phyloP scores from a whole-genome alignment of 805 yeast species.

The Wickerhamiella sergipiensis region DNA sequence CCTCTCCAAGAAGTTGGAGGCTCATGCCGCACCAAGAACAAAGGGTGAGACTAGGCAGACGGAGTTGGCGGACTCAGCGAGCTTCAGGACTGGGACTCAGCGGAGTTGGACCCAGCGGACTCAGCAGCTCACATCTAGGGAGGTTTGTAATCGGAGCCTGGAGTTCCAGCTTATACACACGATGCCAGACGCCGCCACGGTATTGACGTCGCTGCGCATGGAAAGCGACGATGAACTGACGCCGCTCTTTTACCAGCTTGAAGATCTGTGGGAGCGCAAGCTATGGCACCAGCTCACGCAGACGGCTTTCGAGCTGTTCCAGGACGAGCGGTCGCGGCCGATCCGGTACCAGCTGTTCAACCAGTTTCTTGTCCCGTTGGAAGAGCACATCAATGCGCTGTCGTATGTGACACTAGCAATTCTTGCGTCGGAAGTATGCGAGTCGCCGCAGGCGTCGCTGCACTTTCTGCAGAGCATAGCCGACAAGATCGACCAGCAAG shows the following conservation, averaged over 20 bases:
- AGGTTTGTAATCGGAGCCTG: not conserved
- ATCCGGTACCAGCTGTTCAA: slow-evolving; percentile 56
- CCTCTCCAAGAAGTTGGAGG: slow-evolving; percentile 6
- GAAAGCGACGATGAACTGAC: slow-evolving; percentile 54
- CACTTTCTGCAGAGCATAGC: slow-evolving; percentile 33
- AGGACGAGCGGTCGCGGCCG: slow-evolving; percentile 35
- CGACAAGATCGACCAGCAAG: slow-evolving; percentile 32
- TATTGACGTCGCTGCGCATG: slow-evolving; percentile 11
- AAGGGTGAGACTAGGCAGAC: no score
- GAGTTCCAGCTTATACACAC: not conserved
- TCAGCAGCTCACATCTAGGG: not conserved
- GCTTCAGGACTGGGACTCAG: no score
- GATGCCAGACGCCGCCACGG: slow-evolving; percentile 2
- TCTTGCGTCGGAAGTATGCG: slow-evolving; percentile 32
- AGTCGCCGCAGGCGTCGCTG: slow-evolving; percentile 36
- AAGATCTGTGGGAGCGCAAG: slow-evolving; percentile 75
- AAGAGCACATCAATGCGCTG: slow-evolving; percentile 62
- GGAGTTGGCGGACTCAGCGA: no score
- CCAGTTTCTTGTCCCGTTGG: slow-evolving; percentile 53
- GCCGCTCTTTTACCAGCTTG: slow-evolving; percentile 52
- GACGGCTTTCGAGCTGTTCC: slow-evolving; percentile 47
- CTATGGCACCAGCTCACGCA: slow-evolving; percentile 90
- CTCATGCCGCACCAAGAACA: no score
- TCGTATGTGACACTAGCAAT: slow-evolving; percentile 66
- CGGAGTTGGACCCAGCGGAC: not conserved